Evolutionary conservation across 306 rosid species (phyloP).

Genomic region (Cucurbita pepo): DNA sequence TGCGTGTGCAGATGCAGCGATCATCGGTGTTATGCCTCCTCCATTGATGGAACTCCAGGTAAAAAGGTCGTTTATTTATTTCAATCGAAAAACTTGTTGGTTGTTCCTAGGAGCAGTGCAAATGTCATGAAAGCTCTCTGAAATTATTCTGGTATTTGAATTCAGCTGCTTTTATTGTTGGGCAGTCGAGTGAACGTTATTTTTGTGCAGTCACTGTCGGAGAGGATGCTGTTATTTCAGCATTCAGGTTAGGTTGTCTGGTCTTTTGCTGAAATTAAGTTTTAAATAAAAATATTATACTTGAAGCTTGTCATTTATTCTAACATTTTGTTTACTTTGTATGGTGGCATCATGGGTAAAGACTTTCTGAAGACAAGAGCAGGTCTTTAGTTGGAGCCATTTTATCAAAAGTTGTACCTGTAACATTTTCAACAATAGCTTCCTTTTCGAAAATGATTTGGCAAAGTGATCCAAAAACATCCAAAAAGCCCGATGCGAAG

Average conservation of each 20-base stretch:
- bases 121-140: slow-evolving; percentile 47
- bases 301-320: neutral
- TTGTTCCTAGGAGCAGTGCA: slow-evolving; percentile 2
- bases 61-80: slow-evolving; percentile 1
- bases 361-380: slow-evolving; percentile 80
- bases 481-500: slow-evolving; percentile 44
- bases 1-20: slow-evolving; percentile 83
- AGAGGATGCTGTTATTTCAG: slow-evolving; percentile 91
- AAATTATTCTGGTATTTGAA: slow-evolving; percentile 85
- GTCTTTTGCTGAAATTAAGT: neutral
- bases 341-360: slow-evolving; percentile 11
- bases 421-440: slow-evolving; percentile 72
- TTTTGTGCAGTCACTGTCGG: slow-evolving; percentile 91
- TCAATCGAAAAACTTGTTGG: neutral
- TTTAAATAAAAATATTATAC: neutral
- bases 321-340: neutral
- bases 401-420: slow-evolving; percentile 88
- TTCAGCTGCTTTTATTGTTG: slow-evolving; percentile 99
- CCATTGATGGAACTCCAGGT: slow-evolving; percentile 95
- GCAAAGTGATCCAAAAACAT: slow-evolving; percentile 54
- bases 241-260: slow-evolving; percentile 58
- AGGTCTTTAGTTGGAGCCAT: slow-evolving; percentile 85
- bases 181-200: slow-evolving; percentile 91
- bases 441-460: slow-evolving; percentile 80
- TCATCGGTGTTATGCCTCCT: slow-evolving; percentile 94